Conservation (phyloP, 352 stramenopile species). For the Globisporangium middletonii region DNA sequence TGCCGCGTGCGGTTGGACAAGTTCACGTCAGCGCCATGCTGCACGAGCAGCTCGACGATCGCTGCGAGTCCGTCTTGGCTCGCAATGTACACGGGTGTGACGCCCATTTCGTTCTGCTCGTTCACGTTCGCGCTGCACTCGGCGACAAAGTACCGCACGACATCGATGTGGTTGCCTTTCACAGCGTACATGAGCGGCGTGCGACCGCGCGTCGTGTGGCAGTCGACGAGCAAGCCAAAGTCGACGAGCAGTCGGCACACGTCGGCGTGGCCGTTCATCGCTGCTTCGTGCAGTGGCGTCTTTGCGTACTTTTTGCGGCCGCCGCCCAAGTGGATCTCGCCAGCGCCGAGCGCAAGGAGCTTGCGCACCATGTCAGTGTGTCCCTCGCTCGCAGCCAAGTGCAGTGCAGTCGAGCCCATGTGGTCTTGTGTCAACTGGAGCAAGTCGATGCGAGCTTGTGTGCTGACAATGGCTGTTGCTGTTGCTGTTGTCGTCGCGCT, state of each 20-base stretch:
- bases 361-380: slow-evolving; percentile 34
- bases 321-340: slow-evolving; percentile 53
- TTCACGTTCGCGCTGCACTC: slow-evolving; percentile 49
- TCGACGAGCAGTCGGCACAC: slow-evolving; percentile 46
- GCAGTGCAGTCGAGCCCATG: slow-evolving; percentile 54
- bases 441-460: slow-evolving; percentile 25
- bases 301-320: slow-evolving; percentile 59
- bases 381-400: slow-evolving; percentile 58
- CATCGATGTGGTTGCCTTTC: slow-evolving; percentile 50
- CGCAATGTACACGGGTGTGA: slow-evolving; percentile 68
- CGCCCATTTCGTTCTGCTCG: slow-evolving; percentile 77
- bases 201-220: slow-evolving; percentile 67
- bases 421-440: slow-evolving; percentile 65
- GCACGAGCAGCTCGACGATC: slow-evolving; percentile 42
- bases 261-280: slow-evolving; percentile 51
- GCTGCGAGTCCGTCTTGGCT: slow-evolving; percentile 42
- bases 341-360: slow-evolving; percentile 40
- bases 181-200: slow-evolving; percentile 77
- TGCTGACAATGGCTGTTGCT: background rate
- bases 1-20: slow-evolving; percentile 57
- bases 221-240: slow-evolving; percentile 61
- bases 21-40: slow-evolving; percentile 50
- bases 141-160: slow-evolving; percentile 35
- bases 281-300: slow-evolving; percentile 69
- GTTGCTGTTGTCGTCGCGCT: background rate